phyloP scores from a whole-genome alignment of 2,329 filamentous ascomycete species.

The Macrophomina pseudophaseolina region DNA sequence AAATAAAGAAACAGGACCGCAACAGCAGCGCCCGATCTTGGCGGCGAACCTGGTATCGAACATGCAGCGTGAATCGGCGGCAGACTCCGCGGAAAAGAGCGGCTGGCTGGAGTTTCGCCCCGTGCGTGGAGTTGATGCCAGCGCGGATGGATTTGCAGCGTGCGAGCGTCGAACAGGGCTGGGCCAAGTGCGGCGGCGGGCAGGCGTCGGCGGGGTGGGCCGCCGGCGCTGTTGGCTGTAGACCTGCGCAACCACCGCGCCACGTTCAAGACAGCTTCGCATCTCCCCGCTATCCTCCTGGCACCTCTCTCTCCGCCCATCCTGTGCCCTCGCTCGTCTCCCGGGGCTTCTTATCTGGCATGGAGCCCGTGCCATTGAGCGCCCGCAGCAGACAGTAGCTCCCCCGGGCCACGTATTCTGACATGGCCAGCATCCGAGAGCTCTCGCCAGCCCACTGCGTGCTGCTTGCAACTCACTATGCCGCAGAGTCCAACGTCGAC shows the following conservation, averaged over 20 bases:
- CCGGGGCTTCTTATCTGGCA: constrained; percentile 1
- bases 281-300: not conserved
- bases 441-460: constrained; percentile 71
- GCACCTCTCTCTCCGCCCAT: not conserved
- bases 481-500: constrained; percentile 68
- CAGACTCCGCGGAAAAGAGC: not conserved
- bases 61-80: not conserved
- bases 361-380: not conserved
- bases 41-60: not conserved
- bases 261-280: not conserved
- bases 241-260: not conserved
- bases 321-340: not conserved
- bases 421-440: constrained; percentile 12
- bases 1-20: not conserved
- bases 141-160: not conserved
- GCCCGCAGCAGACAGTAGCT: not conserved
- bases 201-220: not conserved
- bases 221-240: not conserved
- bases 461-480: constrained; percentile 73
- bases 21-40: not conserved
- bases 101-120: not conserved
- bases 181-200: not conserved
- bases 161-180: not conserved
- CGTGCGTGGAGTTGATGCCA: constrained; percentile 2
- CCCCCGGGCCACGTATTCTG: constrained; percentile 8